These are phyloP conservation scores for Talinum fruticosum DNA, from an alignment of 148 eudicot species.

Conservation along the genomic window DNA sequence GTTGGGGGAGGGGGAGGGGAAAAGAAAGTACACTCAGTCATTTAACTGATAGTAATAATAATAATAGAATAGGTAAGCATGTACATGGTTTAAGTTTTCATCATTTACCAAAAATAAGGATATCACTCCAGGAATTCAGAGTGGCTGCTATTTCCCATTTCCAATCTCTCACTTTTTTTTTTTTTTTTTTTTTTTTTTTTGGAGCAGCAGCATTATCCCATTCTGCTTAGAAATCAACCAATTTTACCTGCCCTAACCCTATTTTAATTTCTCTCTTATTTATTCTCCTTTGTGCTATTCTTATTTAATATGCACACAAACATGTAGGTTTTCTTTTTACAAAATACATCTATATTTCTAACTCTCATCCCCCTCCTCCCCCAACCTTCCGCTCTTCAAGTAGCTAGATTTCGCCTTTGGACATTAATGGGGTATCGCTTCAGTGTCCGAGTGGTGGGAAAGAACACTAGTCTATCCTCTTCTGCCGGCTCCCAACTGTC, in stretches of 20 bases:
- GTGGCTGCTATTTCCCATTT: slow-evolving; percentile 11
- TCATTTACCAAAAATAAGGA: background rate
- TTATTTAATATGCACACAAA: background rate
- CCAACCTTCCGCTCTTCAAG: slow-evolving; percentile 6
- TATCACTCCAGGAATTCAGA: slow-evolving; percentile 13
- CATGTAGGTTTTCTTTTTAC: slow-evolving; percentile 14
- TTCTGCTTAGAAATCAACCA: slow-evolving; percentile 15
- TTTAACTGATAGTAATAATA: slow-evolving; percentile 8
- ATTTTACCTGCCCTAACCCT: slow-evolving; percentile 14
- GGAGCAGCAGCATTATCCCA: slow-evolving; percentile 9
- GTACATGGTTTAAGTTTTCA: slow-evolving; percentile 19
- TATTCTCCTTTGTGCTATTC: background rate
- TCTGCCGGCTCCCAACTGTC: slow-evolving; percentile 45
- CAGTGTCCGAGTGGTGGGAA: slow-evolving; percentile 86
- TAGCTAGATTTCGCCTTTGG: slow-evolving; percentile 27
- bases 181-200: too few species aligned
- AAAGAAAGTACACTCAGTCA: background rate
- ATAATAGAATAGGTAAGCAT: slow-evolving; percentile 17
- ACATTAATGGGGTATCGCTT: slow-evolving; percentile 73
- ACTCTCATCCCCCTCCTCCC: background rate
- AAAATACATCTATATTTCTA: slow-evolving; percentile 14
- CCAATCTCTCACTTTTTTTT: background rate
- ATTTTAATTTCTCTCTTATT: slow-evolving; percentile 7
- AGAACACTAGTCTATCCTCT: slow-evolving; percentile 66
- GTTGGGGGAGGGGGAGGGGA: background rate